These are phyloP conservation scores for Sugiyamaella valdiviana DNA, from an alignment of 805 yeast genomes.

Conservation along the genomic window DNA sequence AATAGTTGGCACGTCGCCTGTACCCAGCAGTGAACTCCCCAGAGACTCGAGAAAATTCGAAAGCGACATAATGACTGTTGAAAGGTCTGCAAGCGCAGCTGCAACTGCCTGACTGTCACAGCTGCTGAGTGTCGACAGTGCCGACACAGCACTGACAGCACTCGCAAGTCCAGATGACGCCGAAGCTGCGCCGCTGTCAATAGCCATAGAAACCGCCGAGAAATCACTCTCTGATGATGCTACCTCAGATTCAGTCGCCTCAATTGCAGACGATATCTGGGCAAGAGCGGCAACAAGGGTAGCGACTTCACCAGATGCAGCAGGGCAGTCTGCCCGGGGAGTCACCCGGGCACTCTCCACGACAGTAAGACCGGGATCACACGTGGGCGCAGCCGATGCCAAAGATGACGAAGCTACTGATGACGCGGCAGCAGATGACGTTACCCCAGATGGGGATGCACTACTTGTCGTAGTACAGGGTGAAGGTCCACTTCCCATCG, in stretches of 20 bases:
- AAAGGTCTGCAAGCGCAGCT: slow-evolving; percentile 14
- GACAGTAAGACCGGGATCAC: neutral
- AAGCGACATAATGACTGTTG: slow-evolving; percentile 7
- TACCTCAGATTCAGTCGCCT: slow-evolving; percentile 7
- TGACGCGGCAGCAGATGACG: neutral
- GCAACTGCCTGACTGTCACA: slow-evolving; percentile 8
- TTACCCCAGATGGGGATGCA: neutral
- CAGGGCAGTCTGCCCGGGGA: neutral
- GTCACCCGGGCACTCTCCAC: no score
- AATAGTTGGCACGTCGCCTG: slow-evolving; percentile 21
- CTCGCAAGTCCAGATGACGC: slow-evolving; percentile 17
- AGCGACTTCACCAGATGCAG: slow-evolving; percentile 4
- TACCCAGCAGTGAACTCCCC: slow-evolving; percentile 22
- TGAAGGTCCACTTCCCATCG: neutral
- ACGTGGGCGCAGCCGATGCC: slow-evolving; percentile 7
- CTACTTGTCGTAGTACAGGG: slow-evolving; percentile 1
- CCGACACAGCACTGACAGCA: slow-evolving; percentile 8
- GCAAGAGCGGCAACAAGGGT: slow-evolving; percentile 11
- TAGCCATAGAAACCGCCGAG: slow-evolving; percentile 25
- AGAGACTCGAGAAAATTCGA: slow-evolving; percentile 19
- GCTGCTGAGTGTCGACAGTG: slow-evolving; percentile 2
- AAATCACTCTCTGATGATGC: slow-evolving; percentile 18
- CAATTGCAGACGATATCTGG: slow-evolving; percentile 7
- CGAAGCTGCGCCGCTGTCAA: slow-evolving; percentile 23
- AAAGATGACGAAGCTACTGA: neutral